Conservation (phyloP, 2,329 filamentous ascomycete genomes). For the Myriosclerotinia duriaeana region DNA sequence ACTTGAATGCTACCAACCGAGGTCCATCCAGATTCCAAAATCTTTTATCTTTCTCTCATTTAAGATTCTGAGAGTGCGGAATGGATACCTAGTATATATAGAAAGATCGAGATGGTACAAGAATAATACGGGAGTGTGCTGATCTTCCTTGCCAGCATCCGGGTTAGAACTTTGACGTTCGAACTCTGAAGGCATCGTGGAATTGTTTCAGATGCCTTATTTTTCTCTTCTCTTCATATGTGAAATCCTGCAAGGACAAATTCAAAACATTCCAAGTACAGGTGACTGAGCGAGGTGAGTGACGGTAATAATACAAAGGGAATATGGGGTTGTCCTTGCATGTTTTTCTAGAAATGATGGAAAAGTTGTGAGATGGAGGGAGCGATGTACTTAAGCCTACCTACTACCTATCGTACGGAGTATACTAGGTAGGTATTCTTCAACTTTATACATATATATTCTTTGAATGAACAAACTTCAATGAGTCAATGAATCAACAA, state of each 20-base stretch:
- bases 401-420: background rate
- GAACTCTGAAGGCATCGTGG: background rate
- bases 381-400: no score
- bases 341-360: background rate
- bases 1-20: background rate
- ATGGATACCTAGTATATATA: background rate
- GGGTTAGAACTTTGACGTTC: background rate
- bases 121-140: background rate
- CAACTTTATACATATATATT: background rate
- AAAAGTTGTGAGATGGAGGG: background rate
- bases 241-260: background rate
- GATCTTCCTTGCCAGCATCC: constrained; percentile 13
- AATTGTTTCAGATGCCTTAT: background rate
- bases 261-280: background rate
- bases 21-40: background rate
- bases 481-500: no score
- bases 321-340: constrained; percentile 11
- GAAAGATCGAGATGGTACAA: background rate
- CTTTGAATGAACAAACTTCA: background rate
- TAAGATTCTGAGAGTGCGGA: no score
- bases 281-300: no score
- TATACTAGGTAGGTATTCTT: background rate
- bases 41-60: no score
- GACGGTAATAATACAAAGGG: no score
- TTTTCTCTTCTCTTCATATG: background rate